Evolutionary conservation across 2,329 filamentous ascomycete genomes (phyloP).

Genomic region (Pseudogymnoascus sp.): DNA sequence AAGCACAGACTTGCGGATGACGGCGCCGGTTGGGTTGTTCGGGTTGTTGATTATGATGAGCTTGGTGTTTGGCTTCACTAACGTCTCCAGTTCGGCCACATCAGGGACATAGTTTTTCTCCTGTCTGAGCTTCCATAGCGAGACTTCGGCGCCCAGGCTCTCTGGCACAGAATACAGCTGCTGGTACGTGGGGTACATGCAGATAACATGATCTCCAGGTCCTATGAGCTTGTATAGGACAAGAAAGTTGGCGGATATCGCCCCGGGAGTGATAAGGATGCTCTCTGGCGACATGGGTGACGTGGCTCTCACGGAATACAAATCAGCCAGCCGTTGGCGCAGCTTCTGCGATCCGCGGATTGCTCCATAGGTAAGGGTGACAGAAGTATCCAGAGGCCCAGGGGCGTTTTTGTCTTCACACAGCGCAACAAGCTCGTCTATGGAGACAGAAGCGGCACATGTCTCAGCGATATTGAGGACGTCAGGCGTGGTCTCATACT

Average conservation of each 20-base stretch:
- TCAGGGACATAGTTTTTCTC: slow-evolving; percentile 61
- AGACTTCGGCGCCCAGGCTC: slow-evolving; percentile 69
- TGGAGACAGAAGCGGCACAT: slow-evolving; percentile 66
- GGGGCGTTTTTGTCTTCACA: slow-evolving; percentile 44
- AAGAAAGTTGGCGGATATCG: slow-evolving; percentile 81
- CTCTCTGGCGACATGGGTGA: slow-evolving; percentile 49
- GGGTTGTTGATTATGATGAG: slow-evolving; percentile 68
- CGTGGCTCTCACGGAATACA: slow-evolving; percentile 52
- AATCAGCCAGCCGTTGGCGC: slow-evolving; percentile 54
- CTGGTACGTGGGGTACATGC: slow-evolving; percentile 81
- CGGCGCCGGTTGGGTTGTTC: slow-evolving; percentile 73
- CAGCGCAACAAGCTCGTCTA: slow-evolving; percentile 57
- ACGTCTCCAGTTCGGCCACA: slow-evolving; percentile 53
- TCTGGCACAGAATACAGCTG: slow-evolving; percentile 71
- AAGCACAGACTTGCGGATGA: slow-evolving; percentile 56
- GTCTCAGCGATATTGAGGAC: slow-evolving; percentile 72
- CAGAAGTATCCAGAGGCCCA: slow-evolving; percentile 44
- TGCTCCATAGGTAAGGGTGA: slow-evolving; percentile 63
- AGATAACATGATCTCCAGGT: slow-evolving; percentile 75
- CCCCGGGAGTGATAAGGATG: slow-evolving; percentile 70
- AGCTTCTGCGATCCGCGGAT: slow-evolving; percentile 62
- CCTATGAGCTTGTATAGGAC: slow-evolving; percentile 65
- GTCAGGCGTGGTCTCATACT: slow-evolving; percentile 48
- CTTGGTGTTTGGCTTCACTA: slow-evolving; percentile 66
- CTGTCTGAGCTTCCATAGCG: slow-evolving; percentile 64